These are phyloP conservation scores for Sphagnum tenellum DNA, from an alignment of 225 moss, liverwort and hornwort species.

Conservation along the genomic window DNA sequence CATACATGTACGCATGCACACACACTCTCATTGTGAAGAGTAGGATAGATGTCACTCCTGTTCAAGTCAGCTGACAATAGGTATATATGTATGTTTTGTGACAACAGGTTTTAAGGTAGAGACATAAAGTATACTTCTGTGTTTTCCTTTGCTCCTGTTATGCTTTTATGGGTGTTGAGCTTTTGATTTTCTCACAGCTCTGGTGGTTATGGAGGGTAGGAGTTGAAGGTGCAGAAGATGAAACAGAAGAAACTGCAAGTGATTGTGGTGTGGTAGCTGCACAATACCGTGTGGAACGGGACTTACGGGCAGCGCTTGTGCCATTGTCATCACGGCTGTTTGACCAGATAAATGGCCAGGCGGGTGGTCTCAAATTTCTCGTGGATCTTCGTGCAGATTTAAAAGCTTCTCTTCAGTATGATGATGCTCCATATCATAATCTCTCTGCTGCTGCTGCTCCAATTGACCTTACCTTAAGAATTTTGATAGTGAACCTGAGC, in stretches of 20 bases:
- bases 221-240: conserved; percentile 32
- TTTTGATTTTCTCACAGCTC: background rate
- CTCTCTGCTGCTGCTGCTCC: no score
- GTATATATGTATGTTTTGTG: background rate
- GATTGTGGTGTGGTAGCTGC: conserved; percentile 54
- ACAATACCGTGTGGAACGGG: conserved; percentile 67
- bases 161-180: background rate
- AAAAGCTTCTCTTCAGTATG: conserved; percentile 57
- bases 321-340: conserved; percentile 80
- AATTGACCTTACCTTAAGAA: no score
- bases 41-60: background rate
- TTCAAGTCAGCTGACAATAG: background rate
- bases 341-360: conserved; percentile 93
- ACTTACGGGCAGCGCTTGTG: conserved; percentile 73
- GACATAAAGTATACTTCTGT: no score
- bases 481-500: no score
- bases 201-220: conserved; percentile 6
- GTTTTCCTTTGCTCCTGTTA: no score
- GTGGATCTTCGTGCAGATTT: conserved; percentile 94
- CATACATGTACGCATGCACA: no score
- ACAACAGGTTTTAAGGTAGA: background rate
- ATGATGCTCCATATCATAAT: background rate
- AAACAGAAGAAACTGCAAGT: conserved; percentile 24
- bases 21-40: no score
- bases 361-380: conserved; percentile 90